Conservation (phyloP, 129 eudicot species). For the Saposhnikovia divaricata region DNA sequence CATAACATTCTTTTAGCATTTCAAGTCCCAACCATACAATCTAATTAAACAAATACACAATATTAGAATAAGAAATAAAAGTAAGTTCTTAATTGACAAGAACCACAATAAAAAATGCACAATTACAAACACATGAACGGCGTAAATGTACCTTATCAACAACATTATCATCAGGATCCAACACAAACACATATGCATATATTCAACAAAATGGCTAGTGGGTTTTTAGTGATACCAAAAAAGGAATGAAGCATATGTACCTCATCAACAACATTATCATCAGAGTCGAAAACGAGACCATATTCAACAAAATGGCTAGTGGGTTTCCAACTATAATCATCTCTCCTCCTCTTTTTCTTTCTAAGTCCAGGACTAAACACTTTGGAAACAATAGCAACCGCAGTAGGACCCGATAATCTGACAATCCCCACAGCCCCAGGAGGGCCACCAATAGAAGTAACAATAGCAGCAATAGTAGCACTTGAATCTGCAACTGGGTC, state of each 20-base stretch:
- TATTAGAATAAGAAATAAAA: neutral
- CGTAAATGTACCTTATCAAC: too few species aligned
- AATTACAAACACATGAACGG: too few species aligned
- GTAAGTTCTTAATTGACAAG: neutral
- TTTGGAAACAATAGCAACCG: constrained; percentile 51
- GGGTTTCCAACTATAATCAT: constrained; percentile 51
- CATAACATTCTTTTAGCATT: neutral
- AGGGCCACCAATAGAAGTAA: constrained; percentile 86
- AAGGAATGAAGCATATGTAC: constrained; percentile 19
- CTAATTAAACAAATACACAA: neutral
- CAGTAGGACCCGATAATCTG: constrained; percentile 74
- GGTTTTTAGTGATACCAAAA: constrained; percentile 41
- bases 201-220: constrained; percentile 84
- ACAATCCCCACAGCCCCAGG: constrained; percentile 95
- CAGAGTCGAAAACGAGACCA: constrained; percentile 58
- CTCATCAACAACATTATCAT: constrained; percentile 84
- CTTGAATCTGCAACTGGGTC: constrained; percentile 36
- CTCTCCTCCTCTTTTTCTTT: constrained; percentile 37
- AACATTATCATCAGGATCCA: constrained; percentile 52
- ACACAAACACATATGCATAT: constrained; percentile 42
- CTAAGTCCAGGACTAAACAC: constrained; percentile 45
- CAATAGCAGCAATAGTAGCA: constrained; percentile 89
- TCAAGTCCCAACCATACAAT: neutral
- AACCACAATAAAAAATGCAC: too few species aligned
- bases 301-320: constrained; percentile 90